Evolutionary conservation across 2,329 filamentous ascomycete genomes (phyloP).

Genomic region (Raffaelea albimanens): DNA sequence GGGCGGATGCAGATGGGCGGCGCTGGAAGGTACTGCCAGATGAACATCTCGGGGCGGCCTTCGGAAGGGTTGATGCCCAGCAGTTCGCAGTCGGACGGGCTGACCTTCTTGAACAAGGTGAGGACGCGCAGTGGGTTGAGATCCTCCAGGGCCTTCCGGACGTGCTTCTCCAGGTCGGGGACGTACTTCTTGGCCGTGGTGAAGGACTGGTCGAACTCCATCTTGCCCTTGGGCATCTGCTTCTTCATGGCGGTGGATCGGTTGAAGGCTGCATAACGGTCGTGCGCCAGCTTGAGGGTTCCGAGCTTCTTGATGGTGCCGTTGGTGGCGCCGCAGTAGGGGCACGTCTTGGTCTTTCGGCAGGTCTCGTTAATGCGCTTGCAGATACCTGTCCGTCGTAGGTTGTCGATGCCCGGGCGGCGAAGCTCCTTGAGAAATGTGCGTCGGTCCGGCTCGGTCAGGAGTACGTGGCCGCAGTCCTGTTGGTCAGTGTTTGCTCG

Average conservation of each 20-base stretch:
- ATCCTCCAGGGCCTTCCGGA: constrained; percentile 89
- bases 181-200: constrained; percentile 67
- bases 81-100: constrained; percentile 77
- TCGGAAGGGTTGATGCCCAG: constrained; percentile 80
- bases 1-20: constrained; percentile 91
- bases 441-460: constrained; percentile 71
- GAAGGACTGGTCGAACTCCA: constrained; percentile 80
- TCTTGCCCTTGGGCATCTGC: constrained; percentile 69
- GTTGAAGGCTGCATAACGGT: constrained; percentile 84
- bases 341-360: constrained; percentile 75
- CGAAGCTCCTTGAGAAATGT: constrained; percentile 72
- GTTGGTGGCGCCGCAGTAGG: constrained; percentile 72
- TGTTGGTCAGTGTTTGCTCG: too few species aligned
- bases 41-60: constrained; percentile 88
- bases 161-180: constrained; percentile 78
- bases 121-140: constrained; percentile 81
- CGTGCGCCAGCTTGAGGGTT: constrained; percentile 88
- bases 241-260: constrained; percentile 83
- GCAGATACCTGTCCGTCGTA: constrained; percentile 71
- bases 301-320: constrained; percentile 87
- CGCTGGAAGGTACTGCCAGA: constrained; percentile 93
- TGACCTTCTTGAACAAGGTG: constrained; percentile 85
- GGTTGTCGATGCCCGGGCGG: constrained; percentile 73
- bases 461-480: constrained; percentile 74
- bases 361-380: constrained; percentile 88